phyloP scores from a whole-genome alignment of 441 rosid genomes.

The Eutrema salsugineum region DNA sequence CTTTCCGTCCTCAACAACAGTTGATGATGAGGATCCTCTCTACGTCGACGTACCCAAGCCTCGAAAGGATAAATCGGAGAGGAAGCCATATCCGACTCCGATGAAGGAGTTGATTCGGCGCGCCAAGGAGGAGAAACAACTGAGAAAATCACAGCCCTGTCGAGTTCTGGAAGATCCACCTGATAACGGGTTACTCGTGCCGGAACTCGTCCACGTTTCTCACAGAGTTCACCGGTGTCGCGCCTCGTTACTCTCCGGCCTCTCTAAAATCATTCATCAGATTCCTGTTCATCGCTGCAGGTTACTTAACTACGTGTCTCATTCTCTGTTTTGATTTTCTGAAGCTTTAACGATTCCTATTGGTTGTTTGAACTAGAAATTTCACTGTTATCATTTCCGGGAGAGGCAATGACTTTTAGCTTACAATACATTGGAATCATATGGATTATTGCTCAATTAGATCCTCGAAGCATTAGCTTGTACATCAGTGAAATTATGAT shows the following conservation, averaged over 20 bases:
- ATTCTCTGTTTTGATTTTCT: background rate
- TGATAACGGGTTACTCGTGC: slow-evolving; percentile 70
- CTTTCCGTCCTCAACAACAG: background rate
- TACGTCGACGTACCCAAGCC: slow-evolving; percentile 74
- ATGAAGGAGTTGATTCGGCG: slow-evolving; percentile 61
- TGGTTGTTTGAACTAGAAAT: background rate
- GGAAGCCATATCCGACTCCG: slow-evolving; percentile 80
- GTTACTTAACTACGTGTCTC: slow-evolving; percentile 26
- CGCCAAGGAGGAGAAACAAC: slow-evolving; percentile 63
- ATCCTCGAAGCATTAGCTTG: background rate
- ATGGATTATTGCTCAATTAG: background rate
- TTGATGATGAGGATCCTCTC: slow-evolving; percentile 32
- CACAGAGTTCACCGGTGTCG: slow-evolving; percentile 55
- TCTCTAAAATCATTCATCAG: slow-evolving; percentile 43
- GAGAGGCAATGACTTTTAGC: background rate
- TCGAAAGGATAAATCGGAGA: slow-evolving; percentile 61
- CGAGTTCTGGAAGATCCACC: slow-evolving; percentile 66
- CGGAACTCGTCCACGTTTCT: slow-evolving; percentile 66
- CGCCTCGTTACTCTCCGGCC: slow-evolving; percentile 43
- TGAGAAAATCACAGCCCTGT: slow-evolving; percentile 68
- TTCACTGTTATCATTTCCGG: background rate
- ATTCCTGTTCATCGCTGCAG: slow-evolving; percentile 72
- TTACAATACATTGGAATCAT: background rate
- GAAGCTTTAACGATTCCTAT: background rate
- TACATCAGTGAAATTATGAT: background rate